phyloP scores from a whole-genome alignment of 2,329 filamentous ascomycete species.

The Aspergillus vadensis region DNA sequence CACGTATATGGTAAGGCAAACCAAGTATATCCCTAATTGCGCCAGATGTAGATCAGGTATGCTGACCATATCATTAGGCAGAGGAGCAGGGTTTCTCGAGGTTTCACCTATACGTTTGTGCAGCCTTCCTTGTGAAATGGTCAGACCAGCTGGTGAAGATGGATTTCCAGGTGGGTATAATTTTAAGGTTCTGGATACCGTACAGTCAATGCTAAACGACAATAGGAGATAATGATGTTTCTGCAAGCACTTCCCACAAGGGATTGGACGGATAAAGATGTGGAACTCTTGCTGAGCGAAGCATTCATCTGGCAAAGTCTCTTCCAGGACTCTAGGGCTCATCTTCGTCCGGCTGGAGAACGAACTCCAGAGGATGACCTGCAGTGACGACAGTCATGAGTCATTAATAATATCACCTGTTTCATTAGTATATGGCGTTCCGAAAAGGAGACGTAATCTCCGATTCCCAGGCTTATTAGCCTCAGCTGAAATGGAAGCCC shows the following conservation, averaged over 20 bases:
- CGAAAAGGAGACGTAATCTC: conserved; percentile 8
- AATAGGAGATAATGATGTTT: conserved; percentile 99
- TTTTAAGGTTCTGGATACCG: neutral
- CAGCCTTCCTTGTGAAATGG: conserved; percentile 98
- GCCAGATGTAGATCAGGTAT: conserved; percentile 1
- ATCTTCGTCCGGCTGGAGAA: conserved; percentile 58
- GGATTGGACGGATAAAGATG: conserved; percentile 96
- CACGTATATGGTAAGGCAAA: conserved; percentile 77
- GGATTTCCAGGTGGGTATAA: conserved; percentile 71
- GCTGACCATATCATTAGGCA: conserved; percentile 59
- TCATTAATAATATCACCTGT: conserved; percentile 28
- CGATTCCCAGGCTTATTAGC: conserved; percentile 6
- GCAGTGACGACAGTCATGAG: conserved; percentile 39
- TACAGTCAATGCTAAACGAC: conserved; percentile 18
- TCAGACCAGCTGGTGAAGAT: conserved; percentile 91
- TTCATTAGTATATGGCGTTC: conserved; percentile 13
- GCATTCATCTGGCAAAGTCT: conserved; percentile 98
- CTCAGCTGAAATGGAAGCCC: conserved; percentile 83
- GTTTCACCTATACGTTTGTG: conserved; percentile 97
- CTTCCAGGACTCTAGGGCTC: conserved; percentile 91
- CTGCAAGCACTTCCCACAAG: conserved; percentile 90
- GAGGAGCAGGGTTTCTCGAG: conserved; percentile 98
- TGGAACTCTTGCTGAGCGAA: conserved; percentile 91
- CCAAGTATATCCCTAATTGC: neutral
- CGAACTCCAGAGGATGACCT: conserved; percentile 37